Evolutionary conservation across 2,329 filamentous ascomycete species (phyloP).

Genomic region (Microcyclospora tardicrescens): DNA sequence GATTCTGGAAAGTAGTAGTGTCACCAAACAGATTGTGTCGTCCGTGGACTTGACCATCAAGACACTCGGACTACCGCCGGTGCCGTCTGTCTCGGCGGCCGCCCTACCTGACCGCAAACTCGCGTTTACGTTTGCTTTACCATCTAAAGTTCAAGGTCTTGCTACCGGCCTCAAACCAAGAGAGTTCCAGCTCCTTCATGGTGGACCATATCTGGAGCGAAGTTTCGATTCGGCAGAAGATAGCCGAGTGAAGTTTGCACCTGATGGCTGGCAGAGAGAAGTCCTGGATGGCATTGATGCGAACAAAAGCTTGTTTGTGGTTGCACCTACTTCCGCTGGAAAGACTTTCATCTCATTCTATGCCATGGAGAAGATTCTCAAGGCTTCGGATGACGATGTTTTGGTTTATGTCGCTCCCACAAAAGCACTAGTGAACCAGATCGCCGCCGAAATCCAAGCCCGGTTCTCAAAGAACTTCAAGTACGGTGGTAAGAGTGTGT

Average conservation of each 20-base stretch:
- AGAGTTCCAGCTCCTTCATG: constrained; percentile 55
- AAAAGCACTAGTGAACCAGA: constrained; percentile 72
- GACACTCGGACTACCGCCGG: constrained; percentile 26
- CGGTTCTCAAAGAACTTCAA: constrained; percentile 56
- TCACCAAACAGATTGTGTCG: constrained; percentile 30
- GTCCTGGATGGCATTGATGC: constrained; percentile 63
- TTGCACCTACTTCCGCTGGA: constrained; percentile 65
- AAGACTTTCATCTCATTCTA: constrained; percentile 81
- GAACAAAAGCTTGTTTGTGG: constrained; percentile 57
- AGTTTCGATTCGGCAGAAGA: constrained; percentile 57
- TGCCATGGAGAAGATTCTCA: constrained; percentile 64
- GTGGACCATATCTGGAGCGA: constrained; percentile 63
- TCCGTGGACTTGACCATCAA: constrained; percentile 25
- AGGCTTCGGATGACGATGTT: constrained; percentile 54
- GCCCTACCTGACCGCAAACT: constrained; percentile 20
- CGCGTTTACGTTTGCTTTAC: constrained; percentile 32
- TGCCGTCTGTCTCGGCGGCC: constrained; percentile 13
- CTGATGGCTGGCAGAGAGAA: constrained; percentile 63
- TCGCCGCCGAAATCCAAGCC: constrained; percentile 64
- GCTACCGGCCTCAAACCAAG: constrained; percentile 28
- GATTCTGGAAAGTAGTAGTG: constrained; percentile 25
- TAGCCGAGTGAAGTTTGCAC: constrained; percentile 55
- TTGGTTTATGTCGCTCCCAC: constrained; percentile 71
- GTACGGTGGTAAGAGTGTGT: constrained; percentile 53
- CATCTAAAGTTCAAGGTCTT: constrained; percentile 16